A percentile compares a stretch with the other conserved stretches of the same genome.
phyloP scores from a whole-genome alignment of 164 flowering plant species.

The Liquidambar formosana region DNA sequence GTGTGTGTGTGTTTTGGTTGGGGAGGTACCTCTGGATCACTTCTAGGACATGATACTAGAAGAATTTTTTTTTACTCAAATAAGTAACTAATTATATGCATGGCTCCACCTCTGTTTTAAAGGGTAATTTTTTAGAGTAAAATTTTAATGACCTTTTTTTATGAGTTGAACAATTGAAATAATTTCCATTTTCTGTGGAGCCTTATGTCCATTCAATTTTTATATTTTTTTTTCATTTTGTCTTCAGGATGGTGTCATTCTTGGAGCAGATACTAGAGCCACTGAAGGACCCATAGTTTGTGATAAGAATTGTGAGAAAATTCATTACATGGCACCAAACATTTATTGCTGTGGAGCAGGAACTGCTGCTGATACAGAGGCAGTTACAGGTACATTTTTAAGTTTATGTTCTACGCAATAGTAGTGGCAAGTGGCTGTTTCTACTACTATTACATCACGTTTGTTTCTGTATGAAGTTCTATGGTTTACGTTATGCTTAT shows the following conservation, averaged over 20 bases:
- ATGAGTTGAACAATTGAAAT: not conserved
- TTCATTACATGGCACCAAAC: constrained; percentile 98
- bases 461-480: not conserved
- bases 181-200: not conserved
- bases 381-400: constrained; percentile 73
- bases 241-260: constrained; percentile 90
- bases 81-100: no score
- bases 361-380: constrained; percentile 97
- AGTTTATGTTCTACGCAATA: not conserved
- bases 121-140: not conserved
- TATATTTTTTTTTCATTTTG: not conserved
- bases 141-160: not conserved
- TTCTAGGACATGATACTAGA: no score
- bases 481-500: not conserved
- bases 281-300: constrained; percentile 94
- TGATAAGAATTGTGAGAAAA: constrained; percentile 96
- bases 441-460: not conserved
- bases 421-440: not conserved
- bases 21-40: no score
- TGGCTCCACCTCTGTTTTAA: no score
- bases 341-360: constrained; percentile 98
- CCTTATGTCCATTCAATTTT: not conserved
- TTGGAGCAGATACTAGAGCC: constrained; percentile 97
- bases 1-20: no score
- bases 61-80: no score